Evolutionary conservation across 257 asterid genomes (phyloP), one percentile per base, ranked within the genome.

Genomic region (Knoxia roxburghii): DNA sequence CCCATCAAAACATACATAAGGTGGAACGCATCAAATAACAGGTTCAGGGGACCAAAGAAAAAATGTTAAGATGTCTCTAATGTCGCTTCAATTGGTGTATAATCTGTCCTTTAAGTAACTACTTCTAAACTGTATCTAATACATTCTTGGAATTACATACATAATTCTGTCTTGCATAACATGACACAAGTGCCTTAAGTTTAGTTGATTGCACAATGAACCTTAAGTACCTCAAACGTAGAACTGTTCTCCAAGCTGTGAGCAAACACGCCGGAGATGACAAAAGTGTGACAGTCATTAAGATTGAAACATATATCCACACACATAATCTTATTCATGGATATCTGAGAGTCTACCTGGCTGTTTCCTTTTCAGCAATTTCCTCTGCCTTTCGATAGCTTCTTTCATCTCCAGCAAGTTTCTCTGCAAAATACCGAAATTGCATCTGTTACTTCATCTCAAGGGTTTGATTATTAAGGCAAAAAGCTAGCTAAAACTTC

Each of bases 311-410:
- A 17, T 30, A 61, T 20, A 6, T 49, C 20, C 5, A 52, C 40
- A 5, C 14, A 33, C 12, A 48, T 45, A 32, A 46, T 18, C 53
- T 46, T 48, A 43, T 45, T 20, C 59, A 65, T 39, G 29, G 30
- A 27, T 21, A 8, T 45, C 60, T 73, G 70, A 58, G 8, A 62
- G 72, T 63, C 77, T 71, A 88, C 97, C 97, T 62, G 91, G 49
- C 69, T 87, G 96, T 50, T 95, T 90, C 81, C 90, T 94, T 87
- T 90, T 94, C 65, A 87, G 84, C 37, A 80, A 85, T 83, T 88
- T 94, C 68, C 97, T 78, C 85, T 88, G 97, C 83, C 99, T 90
- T 68, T 94, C 99, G 80, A 90, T 70, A 59, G 93, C 88, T 81
- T 94, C 99, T 78, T 94, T 94, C 71, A 68, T 79, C 82, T 94